phyloP scores from a whole-genome alignment of 1,284 basidiomycete species.

The Quambalaria eucalypti region DNA sequence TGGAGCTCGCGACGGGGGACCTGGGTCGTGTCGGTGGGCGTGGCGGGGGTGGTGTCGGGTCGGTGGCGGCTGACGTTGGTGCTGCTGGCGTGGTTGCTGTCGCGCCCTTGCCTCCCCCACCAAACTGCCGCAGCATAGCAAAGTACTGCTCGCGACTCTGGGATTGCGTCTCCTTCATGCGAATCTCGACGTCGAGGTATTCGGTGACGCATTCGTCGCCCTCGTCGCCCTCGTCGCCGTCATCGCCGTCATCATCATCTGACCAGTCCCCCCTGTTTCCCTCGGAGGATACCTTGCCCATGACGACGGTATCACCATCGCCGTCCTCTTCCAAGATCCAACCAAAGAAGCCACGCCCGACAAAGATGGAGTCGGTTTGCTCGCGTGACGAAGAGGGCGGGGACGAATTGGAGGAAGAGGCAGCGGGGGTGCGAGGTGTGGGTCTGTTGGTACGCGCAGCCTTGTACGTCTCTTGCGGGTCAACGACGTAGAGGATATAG shows the following conservation, averaged over 20 bases:
- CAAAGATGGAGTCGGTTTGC: conserved; percentile 16
- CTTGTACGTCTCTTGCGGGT: conserved; percentile 37
- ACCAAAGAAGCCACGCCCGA: conserved; percentile 42
- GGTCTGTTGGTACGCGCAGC: conserved; percentile 5
- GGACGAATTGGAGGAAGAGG: not conserved
- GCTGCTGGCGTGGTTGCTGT: not conserved
- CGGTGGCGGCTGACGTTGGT: not conserved
- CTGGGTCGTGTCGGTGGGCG: not conserved
- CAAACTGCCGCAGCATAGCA: conserved; percentile 6
- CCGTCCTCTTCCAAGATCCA: conserved; percentile 38
- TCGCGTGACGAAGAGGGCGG: not conserved
- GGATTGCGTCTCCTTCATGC: conserved; percentile 35
- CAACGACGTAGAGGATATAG: conserved; percentile 45
- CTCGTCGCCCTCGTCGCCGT: conserved; percentile 11
- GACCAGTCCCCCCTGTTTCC: conserved; percentile 16
- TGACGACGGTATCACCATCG: conserved; percentile 37
- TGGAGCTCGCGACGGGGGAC: not conserved
- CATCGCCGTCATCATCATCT: conserved; percentile 39
- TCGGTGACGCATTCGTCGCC: conserved; percentile 25
- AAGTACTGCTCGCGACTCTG: conserved; percentile 36
- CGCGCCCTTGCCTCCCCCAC: conserved; percentile 2
- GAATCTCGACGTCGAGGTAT: conserved; percentile 38
- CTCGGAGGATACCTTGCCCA: conserved; percentile 34
- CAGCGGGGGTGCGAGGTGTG: not conserved
- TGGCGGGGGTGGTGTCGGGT: not conserved